Percentiles rank a stretch among this genome's conserved stretches.
phyloP scores from a whole-genome alignment of 352 stramenopile genomes.

The Phytophthora quininea region DNA sequence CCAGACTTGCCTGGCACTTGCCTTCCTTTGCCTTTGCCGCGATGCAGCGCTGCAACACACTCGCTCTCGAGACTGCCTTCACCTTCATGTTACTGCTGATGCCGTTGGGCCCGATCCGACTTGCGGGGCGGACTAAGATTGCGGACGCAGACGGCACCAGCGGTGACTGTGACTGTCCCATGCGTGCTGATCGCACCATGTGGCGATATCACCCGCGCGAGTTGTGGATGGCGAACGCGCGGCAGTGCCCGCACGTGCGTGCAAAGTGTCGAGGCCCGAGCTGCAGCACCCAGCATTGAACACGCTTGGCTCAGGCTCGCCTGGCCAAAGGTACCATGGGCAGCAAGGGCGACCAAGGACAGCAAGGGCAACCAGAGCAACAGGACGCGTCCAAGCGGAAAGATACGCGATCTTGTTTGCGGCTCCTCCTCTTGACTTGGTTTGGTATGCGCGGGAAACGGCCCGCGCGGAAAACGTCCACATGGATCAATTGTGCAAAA shows the following conservation, averaged over 20 bases:
- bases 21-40: not conserved
- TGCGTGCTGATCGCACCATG: not conserved
- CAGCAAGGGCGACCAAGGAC: not conserved
- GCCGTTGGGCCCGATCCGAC: too few relatives aligned
- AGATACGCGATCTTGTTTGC: not conserved
- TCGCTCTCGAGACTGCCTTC: too few relatives aligned
- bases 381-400: not conserved
- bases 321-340: not conserved
- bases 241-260: not conserved
- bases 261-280: not conserved
- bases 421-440: not conserved
- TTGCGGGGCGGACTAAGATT: not conserved
- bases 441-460: not conserved
- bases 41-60: not conserved
- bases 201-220: not conserved
- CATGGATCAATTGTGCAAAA: constrained; percentile 1
- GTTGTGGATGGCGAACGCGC: not conserved
- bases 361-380: not conserved
- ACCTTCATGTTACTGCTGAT: too few relatives aligned
- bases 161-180: constrained; percentile 1
- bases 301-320: not conserved
- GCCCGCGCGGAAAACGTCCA: not conserved
- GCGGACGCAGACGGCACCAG: not conserved
- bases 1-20: not conserved
- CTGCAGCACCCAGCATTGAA: too few relatives aligned